phyloP scores from a whole-genome alignment of 2,329 filamentous ascomycete genomes.

The Ilyonectria destructans region DNA sequence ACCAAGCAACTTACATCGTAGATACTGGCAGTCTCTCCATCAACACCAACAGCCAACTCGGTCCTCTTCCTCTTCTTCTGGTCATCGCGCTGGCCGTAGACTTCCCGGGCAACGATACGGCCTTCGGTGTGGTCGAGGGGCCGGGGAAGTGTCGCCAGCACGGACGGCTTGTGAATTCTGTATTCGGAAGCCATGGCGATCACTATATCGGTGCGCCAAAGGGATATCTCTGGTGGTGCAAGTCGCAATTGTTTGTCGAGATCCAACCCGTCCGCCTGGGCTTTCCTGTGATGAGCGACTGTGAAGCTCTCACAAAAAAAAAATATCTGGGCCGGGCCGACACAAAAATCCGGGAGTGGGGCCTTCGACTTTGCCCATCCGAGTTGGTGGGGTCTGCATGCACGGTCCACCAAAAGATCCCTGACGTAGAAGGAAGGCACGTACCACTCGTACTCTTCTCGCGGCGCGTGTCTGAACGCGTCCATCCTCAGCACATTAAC shows the following conservation, averaged over 20 bases:
- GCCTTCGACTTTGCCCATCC: slow-evolving; percentile 20
- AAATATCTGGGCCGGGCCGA: slow-evolving; percentile 53
- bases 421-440: slow-evolving; percentile 43
- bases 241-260: slow-evolving; percentile 41
- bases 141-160: slow-evolving; percentile 72
- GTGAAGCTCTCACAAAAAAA: slow-evolving; percentile 55
- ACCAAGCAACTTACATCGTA: slow-evolving; percentile 70
- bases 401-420: slow-evolving; percentile 33
- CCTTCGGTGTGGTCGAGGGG: slow-evolving; percentile 69
- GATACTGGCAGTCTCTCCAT: slow-evolving; percentile 77
- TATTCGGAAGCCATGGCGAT: slow-evolving; percentile 71
- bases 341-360: slow-evolving; percentile 56
- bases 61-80: slow-evolving; percentile 75
- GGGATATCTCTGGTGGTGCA: slow-evolving; percentile 33
- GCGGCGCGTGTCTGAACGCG: slow-evolving; percentile 46
- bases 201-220: slow-evolving; percentile 13
- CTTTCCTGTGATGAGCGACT: slow-evolving; percentile 38
- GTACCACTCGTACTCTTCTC: slow-evolving; percentile 32
- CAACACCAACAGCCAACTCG: slow-evolving; percentile 75
- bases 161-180: slow-evolving; percentile 76
- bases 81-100: slow-evolving; percentile 72
- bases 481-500: slow-evolving; percentile 45
- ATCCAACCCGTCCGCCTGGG: slow-evolving; percentile 34
- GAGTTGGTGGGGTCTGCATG: slow-evolving; percentile 38
- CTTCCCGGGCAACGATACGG: slow-evolving; percentile 72